phyloP scores from a whole-genome alignment of 2,329 filamentous ascomycete species.

The Calonectria pteridis region DNA sequence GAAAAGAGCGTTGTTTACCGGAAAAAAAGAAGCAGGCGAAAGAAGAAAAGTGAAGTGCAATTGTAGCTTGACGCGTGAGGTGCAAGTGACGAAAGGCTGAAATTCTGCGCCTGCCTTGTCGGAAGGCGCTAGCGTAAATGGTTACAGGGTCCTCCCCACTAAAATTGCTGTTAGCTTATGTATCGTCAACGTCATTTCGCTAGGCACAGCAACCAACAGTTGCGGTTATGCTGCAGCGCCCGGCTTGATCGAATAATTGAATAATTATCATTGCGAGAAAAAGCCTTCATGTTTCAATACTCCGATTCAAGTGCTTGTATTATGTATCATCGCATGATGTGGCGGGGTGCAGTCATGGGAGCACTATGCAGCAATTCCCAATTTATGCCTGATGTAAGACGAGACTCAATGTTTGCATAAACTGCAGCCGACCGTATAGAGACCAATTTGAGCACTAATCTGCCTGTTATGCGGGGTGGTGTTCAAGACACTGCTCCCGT shows the following conservation, averaged over 20 bases:
- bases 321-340: not conserved
- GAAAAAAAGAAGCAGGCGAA: not conserved
- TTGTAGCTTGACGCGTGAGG: conserved; percentile 22
- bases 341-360: no score
- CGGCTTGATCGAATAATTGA: not conserved
- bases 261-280: no score
- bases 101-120: conserved; percentile 14
- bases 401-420: no score
- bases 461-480: not conserved
- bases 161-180: not conserved
- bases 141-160: conserved; percentile 22
- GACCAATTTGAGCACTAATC: not conserved
- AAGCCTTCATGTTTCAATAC: no score
- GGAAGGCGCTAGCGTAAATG: conserved; percentile 15
- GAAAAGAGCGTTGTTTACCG: conserved; percentile 1
- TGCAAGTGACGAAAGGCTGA: conserved; percentile 17
- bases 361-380: not conserved
- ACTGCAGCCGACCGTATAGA: not conserved
- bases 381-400: not conserved
- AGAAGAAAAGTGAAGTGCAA: conserved; percentile 7
- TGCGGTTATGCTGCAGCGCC: no score
- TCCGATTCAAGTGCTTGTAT: not conserved
- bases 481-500: not conserved
- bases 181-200: conserved; percentile 3
- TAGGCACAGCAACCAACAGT: not conserved